Base-by-base conservation (phyloP, 805 yeast genomes). In the Schizosaccharomyces pombe region DNA sequence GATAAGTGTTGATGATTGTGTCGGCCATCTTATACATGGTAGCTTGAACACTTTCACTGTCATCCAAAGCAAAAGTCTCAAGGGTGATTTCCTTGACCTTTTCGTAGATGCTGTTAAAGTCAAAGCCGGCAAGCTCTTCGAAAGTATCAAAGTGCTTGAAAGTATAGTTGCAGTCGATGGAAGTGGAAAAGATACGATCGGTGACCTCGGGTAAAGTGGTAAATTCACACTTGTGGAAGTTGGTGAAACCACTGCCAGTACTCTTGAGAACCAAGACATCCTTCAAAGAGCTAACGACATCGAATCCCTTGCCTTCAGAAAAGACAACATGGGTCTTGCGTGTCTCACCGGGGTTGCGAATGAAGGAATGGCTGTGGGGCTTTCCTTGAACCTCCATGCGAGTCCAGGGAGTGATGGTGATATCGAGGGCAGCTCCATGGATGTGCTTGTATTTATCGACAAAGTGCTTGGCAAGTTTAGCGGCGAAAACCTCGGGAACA, bases 11-110 rank as follows among this genome's bases (percentile, higher is more conserved):
- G 64, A 87, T 74, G 59, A 87, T 84, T 58, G 76, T 78, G 59
- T 77, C 73, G 40, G 83, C 75, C 91, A 87, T 87, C 74, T 85
- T 83, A 73, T 77, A 87, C 95, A 87, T 89, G 57, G 95, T 87
- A 51, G 94, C 95, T 71, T 87, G 96, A 52, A 87, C 96, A 28
- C 94, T 82, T n/a, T 95, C 78, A 8, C 94, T 84, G 67, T 84
- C 78, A 68, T 87, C 95, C 53, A 75, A 66, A 16, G 95, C 95
- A 67, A 87, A 87, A 57, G 74, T 72, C 55, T 77, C 80, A 62
- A 86, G 73, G 1, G 95, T 85, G 62, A 76, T 74, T 40, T 70
- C 71, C 62, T 85, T 75, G 19, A 85, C 91, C 12, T 65, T 63
- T n/a, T 70, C 65, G 66, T 74, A 83, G 32, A 82, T 75, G 8